Evolutionary conservation across 352 stramenopile genomes (phyloP).

Genomic region (Aphanomyces invadans): DNA sequence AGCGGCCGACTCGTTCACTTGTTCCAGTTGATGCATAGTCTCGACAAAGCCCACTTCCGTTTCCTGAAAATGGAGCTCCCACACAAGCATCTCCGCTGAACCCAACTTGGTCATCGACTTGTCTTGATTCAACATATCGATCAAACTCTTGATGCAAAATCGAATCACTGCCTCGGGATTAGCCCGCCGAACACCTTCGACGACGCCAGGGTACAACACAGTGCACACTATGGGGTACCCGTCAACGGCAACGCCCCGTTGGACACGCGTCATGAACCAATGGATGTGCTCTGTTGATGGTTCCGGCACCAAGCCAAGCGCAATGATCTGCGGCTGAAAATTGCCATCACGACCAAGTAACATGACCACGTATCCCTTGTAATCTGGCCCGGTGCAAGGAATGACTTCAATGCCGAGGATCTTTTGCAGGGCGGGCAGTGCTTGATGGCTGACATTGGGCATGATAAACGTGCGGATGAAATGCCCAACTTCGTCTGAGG

Average conservation of each 20-base stretch:
- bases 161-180: slow-evolving; percentile 50
- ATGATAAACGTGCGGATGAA: slow-evolving; percentile 70
- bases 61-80: slow-evolving; percentile 50
- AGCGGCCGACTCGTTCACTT: slow-evolving; percentile 42
- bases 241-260: slow-evolving; percentile 45
- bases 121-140: slow-evolving; percentile 58
- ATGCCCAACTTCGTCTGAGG: slow-evolving; percentile 50
- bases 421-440: slow-evolving; percentile 50
- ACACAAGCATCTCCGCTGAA: slow-evolving; percentile 48
- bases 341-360: slow-evolving; percentile 64
- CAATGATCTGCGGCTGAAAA: slow-evolving; percentile 53
- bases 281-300: slow-evolving; percentile 61
- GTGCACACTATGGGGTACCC: slow-evolving; percentile 49
- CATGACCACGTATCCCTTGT: slow-evolving; percentile 50
- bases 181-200: slow-evolving; percentile 48
- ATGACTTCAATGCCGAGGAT: slow-evolving; percentile 65
- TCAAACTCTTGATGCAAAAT: slow-evolving; percentile 59
- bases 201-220: slow-evolving; percentile 47
- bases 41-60: slow-evolving; percentile 51
- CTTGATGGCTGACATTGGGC: slow-evolving; percentile 42
- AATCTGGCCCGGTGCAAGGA: slow-evolving; percentile 60
- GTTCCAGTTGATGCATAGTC: slow-evolving; percentile 41
- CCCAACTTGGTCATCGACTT: slow-evolving; percentile 70
- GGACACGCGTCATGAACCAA: slow-evolving; percentile 60
- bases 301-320: slow-evolving; percentile 56